A percentile compares a stretch with the other conserved stretches of the same genome.
These are phyloP conservation scores for Straminergon stramineum DNA, from an alignment of 225 moss, liverwort and hornwort species.

Conservation along the genomic window DNA sequence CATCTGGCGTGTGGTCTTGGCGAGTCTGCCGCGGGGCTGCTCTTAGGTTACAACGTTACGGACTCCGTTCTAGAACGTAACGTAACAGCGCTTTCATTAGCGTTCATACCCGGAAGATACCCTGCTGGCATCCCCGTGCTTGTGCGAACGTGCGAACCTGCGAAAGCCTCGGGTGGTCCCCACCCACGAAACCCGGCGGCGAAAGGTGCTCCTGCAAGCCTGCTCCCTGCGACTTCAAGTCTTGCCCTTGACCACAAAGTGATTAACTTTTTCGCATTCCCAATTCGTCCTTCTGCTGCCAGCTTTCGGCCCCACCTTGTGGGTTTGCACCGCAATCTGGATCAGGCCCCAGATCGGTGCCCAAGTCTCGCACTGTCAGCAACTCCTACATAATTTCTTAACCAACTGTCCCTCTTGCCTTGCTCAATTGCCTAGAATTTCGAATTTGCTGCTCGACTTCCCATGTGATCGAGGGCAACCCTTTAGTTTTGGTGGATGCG, in stretches of 20 bases:
- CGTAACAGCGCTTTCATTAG: not conserved
- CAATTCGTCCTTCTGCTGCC: not conserved
- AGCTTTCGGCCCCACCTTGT: not conserved
- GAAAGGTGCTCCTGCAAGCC: not conserved
- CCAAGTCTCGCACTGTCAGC: not conserved
- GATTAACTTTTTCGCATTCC: not conserved
- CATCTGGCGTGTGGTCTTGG: too few species aligned
- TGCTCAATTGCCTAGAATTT: not conserved
- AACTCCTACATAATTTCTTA: not conserved
- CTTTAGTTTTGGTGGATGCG: not conserved
- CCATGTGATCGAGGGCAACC: not conserved
- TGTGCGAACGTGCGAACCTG: too few species aligned
- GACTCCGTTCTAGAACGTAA: not conserved
- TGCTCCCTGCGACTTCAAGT: not conserved
- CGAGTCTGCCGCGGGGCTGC: too few species aligned
- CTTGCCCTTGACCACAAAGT: not conserved
- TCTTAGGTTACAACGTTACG: too few species aligned
- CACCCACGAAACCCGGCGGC: not conserved
- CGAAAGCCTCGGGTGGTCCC: not conserved
- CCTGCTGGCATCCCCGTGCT: not conserved
- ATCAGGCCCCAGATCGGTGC: not conserved
- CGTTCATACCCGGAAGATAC: not conserved
- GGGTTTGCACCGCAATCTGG: constrained; percentile 11
- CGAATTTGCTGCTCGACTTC: not conserved
- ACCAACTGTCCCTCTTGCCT: not conserved